Conservation (phyloP, 306 rosid species). For the Corylus americana region DNA sequence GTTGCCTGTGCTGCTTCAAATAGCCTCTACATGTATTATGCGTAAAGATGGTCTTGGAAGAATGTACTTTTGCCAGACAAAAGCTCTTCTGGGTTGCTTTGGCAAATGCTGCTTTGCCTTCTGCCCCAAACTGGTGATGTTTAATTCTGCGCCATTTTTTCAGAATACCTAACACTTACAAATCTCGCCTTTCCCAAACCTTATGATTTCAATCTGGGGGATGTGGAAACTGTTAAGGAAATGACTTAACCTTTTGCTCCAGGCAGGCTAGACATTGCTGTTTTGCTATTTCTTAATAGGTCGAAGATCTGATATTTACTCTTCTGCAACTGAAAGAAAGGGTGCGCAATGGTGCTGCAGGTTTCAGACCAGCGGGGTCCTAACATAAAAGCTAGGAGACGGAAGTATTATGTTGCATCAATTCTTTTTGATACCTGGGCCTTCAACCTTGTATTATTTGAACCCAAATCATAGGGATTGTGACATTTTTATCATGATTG, state of each 20-base stretch:
- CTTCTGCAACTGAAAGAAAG: slow-evolving; percentile 16
- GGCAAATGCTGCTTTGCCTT: slow-evolving; percentile 25
- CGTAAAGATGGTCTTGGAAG: slow-evolving; percentile 39
- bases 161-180: slow-evolving; percentile 29
- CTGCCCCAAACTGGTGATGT: slow-evolving; percentile 11
- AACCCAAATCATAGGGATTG: slow-evolving; percentile 29
- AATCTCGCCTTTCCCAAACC: slow-evolving; percentile 20
- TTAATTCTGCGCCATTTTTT: slow-evolving; percentile 30
- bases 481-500: slow-evolving; percentile 28
- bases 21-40: slow-evolving; percentile 70
- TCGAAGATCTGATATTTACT: slow-evolving; percentile 13
- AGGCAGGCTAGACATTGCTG: slow-evolving; percentile 1
- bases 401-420: slow-evolving; percentile 27
- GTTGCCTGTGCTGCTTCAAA: slow-evolving; percentile 77
- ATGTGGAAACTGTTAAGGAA: slow-evolving; percentile 20
- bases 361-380: slow-evolving; percentile 18
- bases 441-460: slow-evolving; percentile 46
- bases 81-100: slow-evolving; percentile 21
- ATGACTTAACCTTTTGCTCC: slow-evolving; percentile 15
- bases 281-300: slow-evolving; percentile 6
- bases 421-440: slow-evolving; percentile 37
- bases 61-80: slow-evolving; percentile 24
- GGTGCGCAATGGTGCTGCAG: slow-evolving; percentile 10
- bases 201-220: slow-evolving; percentile 23
- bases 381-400: slow-evolving; percentile 20